Conservation (phyloP, 345 rosid genomes). For the Brassica nigra region DNA sequence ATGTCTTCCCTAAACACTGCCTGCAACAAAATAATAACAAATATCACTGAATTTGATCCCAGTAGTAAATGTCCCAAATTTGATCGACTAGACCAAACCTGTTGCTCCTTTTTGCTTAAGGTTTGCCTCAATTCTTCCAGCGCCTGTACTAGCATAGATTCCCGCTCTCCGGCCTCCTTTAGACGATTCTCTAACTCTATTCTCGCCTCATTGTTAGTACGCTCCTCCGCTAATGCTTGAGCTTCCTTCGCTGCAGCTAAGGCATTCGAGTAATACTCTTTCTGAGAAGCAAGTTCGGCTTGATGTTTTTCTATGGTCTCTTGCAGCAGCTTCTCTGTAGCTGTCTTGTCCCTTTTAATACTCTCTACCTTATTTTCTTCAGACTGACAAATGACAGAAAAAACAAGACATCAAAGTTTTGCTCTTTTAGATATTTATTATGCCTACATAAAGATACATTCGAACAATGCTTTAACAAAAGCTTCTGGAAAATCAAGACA, state of each 20-base stretch:
- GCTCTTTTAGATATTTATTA: constrained; percentile 13
- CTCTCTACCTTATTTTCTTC: constrained; percentile 98
- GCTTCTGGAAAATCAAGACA: constrained; percentile 14
- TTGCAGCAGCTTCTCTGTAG: constrained; percentile 89
- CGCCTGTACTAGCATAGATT: constrained; percentile 90
- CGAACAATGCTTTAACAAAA: constrained; percentile 12
- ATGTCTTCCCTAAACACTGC: constrained; percentile 81
- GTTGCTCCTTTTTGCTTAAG: constrained; percentile 88
- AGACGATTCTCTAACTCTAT: constrained; percentile 83
- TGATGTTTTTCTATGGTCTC: constrained; percentile 97
- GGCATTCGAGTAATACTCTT: constrained; percentile 82
- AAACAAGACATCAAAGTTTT: constrained; percentile 18
- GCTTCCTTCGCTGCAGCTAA: constrained; percentile 93
- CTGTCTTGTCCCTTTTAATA: constrained; percentile 85
- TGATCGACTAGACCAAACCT: constrained; percentile 55
- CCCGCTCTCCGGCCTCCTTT: constrained; percentile 93
- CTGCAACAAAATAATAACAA: constrained; percentile 43
- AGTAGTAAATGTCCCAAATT: constrained; percentile 16
- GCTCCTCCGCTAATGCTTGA: constrained; percentile 89
- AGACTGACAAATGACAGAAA: constrained; percentile 51
- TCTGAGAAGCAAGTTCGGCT: constrained; percentile 77
- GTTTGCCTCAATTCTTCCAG: constrained; percentile 94
- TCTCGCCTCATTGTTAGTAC: constrained; percentile 86
- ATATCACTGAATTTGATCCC: constrained; percentile 7
- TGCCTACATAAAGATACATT: constrained; percentile 14